Conservation (phyloP, 1,284 basidiomycete genomes). For the Malassezia sp. region DNA sequence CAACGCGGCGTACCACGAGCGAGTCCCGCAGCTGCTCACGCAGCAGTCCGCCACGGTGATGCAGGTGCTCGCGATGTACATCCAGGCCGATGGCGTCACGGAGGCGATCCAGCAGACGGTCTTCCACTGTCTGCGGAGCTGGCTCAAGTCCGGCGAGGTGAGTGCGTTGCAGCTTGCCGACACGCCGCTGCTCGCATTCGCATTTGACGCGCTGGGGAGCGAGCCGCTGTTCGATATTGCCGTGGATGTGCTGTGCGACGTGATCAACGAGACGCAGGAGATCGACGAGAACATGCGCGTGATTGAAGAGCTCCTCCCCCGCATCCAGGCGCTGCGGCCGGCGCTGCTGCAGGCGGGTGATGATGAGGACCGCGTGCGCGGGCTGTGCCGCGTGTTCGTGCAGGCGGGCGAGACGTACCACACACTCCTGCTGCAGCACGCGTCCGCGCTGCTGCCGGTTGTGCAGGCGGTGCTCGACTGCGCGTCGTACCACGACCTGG, state of each 20-base stretch:
- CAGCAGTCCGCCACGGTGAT: slow-evolving; percentile 64
- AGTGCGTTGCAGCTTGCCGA: slow-evolving; percentile 57
- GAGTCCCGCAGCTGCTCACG: slow-evolving; percentile 30
- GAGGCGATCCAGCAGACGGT: slow-evolving; percentile 67
- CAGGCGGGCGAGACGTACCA: slow-evolving; percentile 95
- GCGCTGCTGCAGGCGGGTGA: slow-evolving; percentile 38
- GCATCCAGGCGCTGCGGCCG: slow-evolving; percentile 27
- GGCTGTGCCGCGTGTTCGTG: slow-evolving; percentile 78
- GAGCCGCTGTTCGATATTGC: slow-evolving; percentile 83
- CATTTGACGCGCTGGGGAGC: slow-evolving; percentile 34
- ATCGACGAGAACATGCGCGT: slow-evolving; percentile 82
- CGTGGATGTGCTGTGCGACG: slow-evolving; percentile 80
- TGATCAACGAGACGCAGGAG: slow-evolving; percentile 97
- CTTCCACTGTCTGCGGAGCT: slow-evolving; percentile 75
- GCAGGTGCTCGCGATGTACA: slow-evolving; percentile 73
- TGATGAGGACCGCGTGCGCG: slow-evolving; percentile 78
- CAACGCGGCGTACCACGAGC: slow-evolving; percentile 57
- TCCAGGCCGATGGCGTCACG: slow-evolving; percentile 78
- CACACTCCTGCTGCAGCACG: slow-evolving; percentile 74
- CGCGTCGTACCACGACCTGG: slow-evolving; percentile 81
- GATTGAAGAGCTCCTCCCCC: slow-evolving; percentile 73
- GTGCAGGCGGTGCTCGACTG: slow-evolving; percentile 90
- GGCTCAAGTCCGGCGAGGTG: slow-evolving; percentile 81
- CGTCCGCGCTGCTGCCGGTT: slow-evolving; percentile 79
- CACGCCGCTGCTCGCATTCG: slow-evolving; percentile 68